These are phyloP conservation scores for Alloteropsis semialata DNA, from an alignment of 176 grass and related monocot genomes.

Conservation along the genomic window DNA sequence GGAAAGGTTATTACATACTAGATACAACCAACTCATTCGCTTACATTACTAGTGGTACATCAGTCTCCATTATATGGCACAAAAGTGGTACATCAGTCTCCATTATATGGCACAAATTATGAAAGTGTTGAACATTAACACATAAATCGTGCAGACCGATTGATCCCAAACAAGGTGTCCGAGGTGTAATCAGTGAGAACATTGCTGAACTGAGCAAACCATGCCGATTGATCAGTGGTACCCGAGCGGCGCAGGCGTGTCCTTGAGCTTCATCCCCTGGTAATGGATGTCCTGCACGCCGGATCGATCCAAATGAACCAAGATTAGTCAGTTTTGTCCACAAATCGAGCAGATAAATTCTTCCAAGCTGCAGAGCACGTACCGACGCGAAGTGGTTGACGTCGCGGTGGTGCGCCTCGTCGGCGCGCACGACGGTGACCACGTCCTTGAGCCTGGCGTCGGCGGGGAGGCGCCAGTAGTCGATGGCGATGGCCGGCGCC, in stretches of 20 bases:
- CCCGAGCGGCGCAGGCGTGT: conserved; percentile 70
- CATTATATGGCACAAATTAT: neutral
- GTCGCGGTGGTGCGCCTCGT: conserved; percentile 95
- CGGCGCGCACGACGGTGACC: conserved; percentile 78
- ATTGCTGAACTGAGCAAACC: neutral
- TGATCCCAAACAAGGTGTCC: neutral
- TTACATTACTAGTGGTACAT: conserved; percentile 10
- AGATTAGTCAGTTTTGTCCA: neutral
- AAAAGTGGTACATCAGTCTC: too few relatives aligned
- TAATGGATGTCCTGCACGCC: conserved; percentile 72
- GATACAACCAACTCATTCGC: neutral
- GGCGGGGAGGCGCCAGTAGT: conserved; percentile 87
- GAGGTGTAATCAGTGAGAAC: neutral
- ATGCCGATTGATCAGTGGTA: conserved; percentile 54
- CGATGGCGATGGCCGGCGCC: conserved; percentile 88
- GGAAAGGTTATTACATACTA: neutral
- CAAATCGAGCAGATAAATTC: neutral
- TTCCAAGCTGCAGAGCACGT: neutral
- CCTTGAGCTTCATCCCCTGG: conserved; percentile 68
- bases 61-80: neutral
- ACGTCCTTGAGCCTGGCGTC: conserved; percentile 93
- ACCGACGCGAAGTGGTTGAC: conserved; percentile 96
- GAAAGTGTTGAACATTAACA: neutral
- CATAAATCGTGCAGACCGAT: neutral
- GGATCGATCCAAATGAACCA: neutral